A percentile compares a stretch with the other conserved stretches of the same genome.
These are phyloP conservation scores for Apiospora marii DNA, from an alignment of 2,329 filamentous ascomycete species.

Conservation along the genomic window DNA sequence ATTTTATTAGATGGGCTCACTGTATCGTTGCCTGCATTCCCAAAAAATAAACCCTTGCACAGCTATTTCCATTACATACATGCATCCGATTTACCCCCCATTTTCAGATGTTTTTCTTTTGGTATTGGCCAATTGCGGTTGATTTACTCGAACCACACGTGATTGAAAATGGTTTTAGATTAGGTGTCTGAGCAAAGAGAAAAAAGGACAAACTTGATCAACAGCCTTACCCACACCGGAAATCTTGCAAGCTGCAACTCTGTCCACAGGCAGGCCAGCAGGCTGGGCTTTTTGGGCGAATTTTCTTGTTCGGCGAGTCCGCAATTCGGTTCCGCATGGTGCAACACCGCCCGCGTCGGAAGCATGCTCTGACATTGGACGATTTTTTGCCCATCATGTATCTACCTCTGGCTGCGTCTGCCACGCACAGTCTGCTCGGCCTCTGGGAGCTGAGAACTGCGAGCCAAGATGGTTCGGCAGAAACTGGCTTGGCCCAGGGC, in stretches of 20 bases:
- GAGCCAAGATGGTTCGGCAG: conserved; percentile 12
- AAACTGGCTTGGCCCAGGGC: not conserved
- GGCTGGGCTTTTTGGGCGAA: not conserved
- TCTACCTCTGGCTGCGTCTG: not conserved
- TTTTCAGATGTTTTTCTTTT: conserved; percentile 5
- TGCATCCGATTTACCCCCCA: conserved; percentile 5
- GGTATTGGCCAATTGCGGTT: not conserved
- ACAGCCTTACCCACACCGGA: conserved; percentile 3
- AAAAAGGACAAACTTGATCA: not conserved
- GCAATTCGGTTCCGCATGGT: conserved; percentile 4
- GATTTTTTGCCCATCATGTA: not conserved
- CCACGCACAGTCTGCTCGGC: not conserved
- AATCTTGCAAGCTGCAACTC: not conserved
- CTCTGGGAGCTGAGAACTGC: not conserved
- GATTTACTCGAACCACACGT: conserved; percentile 7
- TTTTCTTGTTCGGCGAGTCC: not conserved
- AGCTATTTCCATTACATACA: conserved; percentile 11
- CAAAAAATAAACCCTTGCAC: conserved; percentile 1
- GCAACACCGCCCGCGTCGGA: not conserved
- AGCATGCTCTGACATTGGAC: conserved; percentile 11
- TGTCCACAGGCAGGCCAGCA: not conserved
- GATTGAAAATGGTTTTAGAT: not conserved
- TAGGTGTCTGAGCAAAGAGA: not conserved
- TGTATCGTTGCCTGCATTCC: not conserved
- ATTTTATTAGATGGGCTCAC: not conserved